Base-by-base conservation (phyloP, 108 stramenopile species). In the Nitzschia sp. region DNA sequence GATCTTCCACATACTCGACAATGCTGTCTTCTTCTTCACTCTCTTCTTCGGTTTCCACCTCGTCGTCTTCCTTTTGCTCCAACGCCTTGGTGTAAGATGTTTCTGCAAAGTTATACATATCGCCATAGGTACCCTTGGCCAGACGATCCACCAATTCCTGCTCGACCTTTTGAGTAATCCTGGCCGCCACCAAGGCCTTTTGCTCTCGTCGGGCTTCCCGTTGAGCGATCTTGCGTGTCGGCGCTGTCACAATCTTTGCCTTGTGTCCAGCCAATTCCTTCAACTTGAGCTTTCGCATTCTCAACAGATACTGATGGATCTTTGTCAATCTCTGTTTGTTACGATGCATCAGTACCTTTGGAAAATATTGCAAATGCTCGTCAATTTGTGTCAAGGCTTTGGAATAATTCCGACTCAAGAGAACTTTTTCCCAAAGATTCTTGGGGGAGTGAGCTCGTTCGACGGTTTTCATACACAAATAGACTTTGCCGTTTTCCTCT, bases 271-370 rank as follows among this genome's bases (percentile, higher is more conserved):
- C 59, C 22, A 88, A 60, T 71, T 85, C 89, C 32, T 92, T 95
- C 34, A 98, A 77, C 63, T 93, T 87, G 63, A 99, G 69, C 78
- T 96, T 97, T 0, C 98, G 83, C 97, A 98, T 97, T 19, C 98
- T 80, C 58, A 99, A 86, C 44, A 99, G 71, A 68, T 97, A 98
- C 75, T 99, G 98, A 81, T 97, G 96, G 36, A 99, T 98, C 73
- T 98, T 98, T 17, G 98, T 99, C 64, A 99, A 78, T 23, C 98
- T 80, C 79, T 99, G 98, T 71, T 99, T 99, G 85, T 96, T 97
- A 38, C 95, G 74, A 81, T 98, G 97, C 53, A 92, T 68, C 58
- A 93, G 73, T 29, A 86, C 88, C 66, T 97, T 97, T 26, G 98
- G 97, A 58, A 97, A 98, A 72, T 83, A 97, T 45, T 93, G 88